Percentiles rank a stretch among this genome's conserved stretches.
phyloP scores from a whole-genome alignment of 2,329 filamentous ascomycete genomes.

The Penicillium capsulatum region DNA sequence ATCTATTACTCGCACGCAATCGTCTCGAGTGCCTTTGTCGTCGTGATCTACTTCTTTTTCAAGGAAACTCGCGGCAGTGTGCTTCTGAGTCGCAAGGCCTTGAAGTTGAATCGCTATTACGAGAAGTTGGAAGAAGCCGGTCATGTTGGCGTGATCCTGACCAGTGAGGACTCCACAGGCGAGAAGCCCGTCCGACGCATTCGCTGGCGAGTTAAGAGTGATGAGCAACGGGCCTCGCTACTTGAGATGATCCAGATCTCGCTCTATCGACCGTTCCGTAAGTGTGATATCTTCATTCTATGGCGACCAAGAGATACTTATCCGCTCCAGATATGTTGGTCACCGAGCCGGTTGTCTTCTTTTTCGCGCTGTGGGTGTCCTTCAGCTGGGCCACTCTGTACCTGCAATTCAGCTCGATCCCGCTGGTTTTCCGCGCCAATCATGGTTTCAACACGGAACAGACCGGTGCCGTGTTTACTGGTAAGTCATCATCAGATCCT shows the following conservation, averaged over 20 bases:
- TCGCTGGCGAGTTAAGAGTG: slow-evolving; percentile 73
- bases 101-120: slow-evolving; percentile 72
- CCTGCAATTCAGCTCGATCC: slow-evolving; percentile 74
- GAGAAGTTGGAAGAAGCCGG: slow-evolving; percentile 65
- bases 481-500: slow-evolving; percentile 23
- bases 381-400: slow-evolving; percentile 91
- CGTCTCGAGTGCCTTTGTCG: slow-evolving; percentile 58
- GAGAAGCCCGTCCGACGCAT: slow-evolving; percentile 51
- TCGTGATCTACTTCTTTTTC: slow-evolving; percentile 65
- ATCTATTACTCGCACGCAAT: slow-evolving; percentile 84
- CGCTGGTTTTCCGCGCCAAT: slow-evolving; percentile 66
- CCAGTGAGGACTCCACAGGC: slow-evolving; percentile 23
- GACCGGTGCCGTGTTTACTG: slow-evolving; percentile 66
- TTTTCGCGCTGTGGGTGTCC: slow-evolving; percentile 83
- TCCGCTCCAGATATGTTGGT: slow-evolving; percentile 49
- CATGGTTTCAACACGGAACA: slow-evolving; percentile 66
- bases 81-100: slow-evolving; percentile 70
- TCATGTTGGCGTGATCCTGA: slow-evolving; percentile 52
- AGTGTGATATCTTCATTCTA: slow-evolving; percentile 17
- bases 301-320: not conserved
- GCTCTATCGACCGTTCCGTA: slow-evolving; percentile 68
- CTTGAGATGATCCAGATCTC: slow-evolving; percentile 68
- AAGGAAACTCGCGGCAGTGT: slow-evolving; percentile 79
- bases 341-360: slow-evolving; percentile 59
- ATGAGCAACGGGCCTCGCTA: slow-evolving; percentile 69